A percentile compares a stretch with the other conserved stretches of the same genome.
Evolutionary conservation across 768 basidiomycete genomes (phyloP).

Genomic region (Tephrocybe sp.): DNA sequence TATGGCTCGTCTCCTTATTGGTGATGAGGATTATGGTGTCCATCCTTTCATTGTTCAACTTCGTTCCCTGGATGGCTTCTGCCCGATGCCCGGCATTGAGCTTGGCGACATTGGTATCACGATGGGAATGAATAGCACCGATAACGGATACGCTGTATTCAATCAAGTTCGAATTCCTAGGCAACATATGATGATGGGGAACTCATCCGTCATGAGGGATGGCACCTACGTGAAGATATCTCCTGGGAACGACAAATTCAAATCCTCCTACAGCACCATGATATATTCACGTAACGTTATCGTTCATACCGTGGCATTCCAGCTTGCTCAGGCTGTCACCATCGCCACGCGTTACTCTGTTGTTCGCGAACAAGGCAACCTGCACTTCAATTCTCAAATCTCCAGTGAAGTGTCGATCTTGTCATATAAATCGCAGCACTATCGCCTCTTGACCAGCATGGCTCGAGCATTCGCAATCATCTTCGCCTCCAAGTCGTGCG

Average conservation of each 20-base stretch:
- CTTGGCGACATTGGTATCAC: constrained; percentile 25
- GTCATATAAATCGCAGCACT: constrained; percentile 22
- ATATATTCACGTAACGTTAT: constrained; percentile 17
- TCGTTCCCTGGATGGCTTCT: constrained; percentile 21
- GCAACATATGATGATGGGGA: constrained; percentile 21
- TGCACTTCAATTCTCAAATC: constrained; percentile 13
- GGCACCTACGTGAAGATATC: constrained; percentile 16
- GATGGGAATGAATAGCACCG: constrained; percentile 21
- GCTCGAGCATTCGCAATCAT: constrained; percentile 19
- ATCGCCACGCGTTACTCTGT: constrained; percentile 25
- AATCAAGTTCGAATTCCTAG: constrained; percentile 22
- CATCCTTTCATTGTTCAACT: constrained; percentile 27
- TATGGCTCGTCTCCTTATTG: constrained; percentile 21
- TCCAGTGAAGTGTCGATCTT: constrained; percentile 17
- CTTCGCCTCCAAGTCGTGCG: constrained; percentile 17
- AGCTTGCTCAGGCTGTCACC: constrained; percentile 23
- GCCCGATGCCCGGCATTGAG: constrained; percentile 22
- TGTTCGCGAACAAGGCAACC: constrained; percentile 25
- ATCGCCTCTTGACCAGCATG: constrained; percentile 18
- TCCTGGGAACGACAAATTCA: constrained; percentile 13
- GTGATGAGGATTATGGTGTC: constrained; percentile 18
- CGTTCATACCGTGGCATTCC: constrained; percentile 16
- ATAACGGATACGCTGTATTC: constrained; percentile 26
- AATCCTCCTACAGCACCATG: constrained; percentile 23
- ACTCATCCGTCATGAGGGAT: constrained; percentile 17